Conservation (phyloP, 2,329 filamentous ascomycete species). For the Aspergillus unguis region DNA sequence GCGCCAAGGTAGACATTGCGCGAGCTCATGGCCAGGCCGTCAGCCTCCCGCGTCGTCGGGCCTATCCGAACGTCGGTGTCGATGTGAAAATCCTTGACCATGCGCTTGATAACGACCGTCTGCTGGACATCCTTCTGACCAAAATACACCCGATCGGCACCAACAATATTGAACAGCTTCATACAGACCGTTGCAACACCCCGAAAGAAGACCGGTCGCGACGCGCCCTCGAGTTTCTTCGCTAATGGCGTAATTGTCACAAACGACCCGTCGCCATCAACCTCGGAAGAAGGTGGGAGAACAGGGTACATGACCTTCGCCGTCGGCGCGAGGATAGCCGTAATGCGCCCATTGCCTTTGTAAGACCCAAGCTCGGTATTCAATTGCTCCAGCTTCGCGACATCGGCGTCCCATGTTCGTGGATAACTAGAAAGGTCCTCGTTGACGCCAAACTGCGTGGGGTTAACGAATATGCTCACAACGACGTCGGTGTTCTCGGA, state of each 20-base stretch:
- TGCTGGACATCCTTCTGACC: slow-evolving; percentile 98
- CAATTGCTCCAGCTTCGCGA: slow-evolving; percentile 62
- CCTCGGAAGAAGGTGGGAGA: slow-evolving; percentile 67
- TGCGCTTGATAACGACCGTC: slow-evolving; percentile 79
- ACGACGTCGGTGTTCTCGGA: slow-evolving; percentile 81
- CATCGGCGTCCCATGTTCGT: slow-evolving; percentile 79
- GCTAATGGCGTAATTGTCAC: slow-evolving; percentile 85
- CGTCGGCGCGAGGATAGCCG: slow-evolving; percentile 80
- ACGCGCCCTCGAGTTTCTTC: slow-evolving; percentile 76
- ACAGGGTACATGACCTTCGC: slow-evolving; percentile 85
- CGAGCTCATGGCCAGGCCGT: slow-evolving; percentile 87
- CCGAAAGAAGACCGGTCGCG: slow-evolving; percentile 89
- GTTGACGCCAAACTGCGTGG: slow-evolving; percentile 85
- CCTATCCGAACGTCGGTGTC: slow-evolving; percentile 71
- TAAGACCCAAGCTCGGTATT: slow-evolving; percentile 67
- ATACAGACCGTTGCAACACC: slow-evolving; percentile 95
- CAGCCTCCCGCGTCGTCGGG: slow-evolving; percentile 69
- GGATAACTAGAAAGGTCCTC: slow-evolving; percentile 91
- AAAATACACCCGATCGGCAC: slow-evolving; percentile 80
- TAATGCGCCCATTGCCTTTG: slow-evolving; percentile 59
- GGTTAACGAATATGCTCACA: slow-evolving; percentile 93
- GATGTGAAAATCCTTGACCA: slow-evolving; percentile 85
- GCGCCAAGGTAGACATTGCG: slow-evolving; percentile 88
- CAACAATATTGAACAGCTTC: slow-evolving; percentile 83
- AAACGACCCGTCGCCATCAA: slow-evolving; percentile 79